Evolutionary conservation across 352 stramenopile genomes (phyloP).

Genomic region (Phytopythium boreale): DNA sequence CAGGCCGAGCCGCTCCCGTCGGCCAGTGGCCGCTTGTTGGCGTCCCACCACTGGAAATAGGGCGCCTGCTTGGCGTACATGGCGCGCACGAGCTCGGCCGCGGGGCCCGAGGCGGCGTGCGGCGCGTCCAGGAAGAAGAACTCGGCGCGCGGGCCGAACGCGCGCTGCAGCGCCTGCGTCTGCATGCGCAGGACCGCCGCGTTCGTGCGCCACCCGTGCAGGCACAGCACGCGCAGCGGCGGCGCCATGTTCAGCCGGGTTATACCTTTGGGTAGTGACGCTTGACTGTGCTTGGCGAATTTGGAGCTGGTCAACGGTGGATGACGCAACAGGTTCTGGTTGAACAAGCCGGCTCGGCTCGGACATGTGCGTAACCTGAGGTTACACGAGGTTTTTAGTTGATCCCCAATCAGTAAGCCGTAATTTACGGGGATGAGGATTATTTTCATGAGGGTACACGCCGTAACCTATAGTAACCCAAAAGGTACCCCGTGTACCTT

Average conservation of each 20-base stretch:
- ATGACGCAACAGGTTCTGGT: no score
- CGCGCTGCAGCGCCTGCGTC: constrained; percentile 48
- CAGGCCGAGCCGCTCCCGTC: constrained; percentile 22
- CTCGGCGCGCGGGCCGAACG: constrained; percentile 51
- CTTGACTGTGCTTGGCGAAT: no score
- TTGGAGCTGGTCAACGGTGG: no score
- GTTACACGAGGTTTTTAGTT: no score
- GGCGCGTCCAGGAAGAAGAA: constrained; percentile 67
- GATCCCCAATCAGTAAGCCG: no score
- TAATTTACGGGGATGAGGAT: no score
- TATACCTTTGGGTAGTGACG: no score
- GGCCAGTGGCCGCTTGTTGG: constrained; percentile 13
- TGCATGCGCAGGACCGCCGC: constrained; percentile 55
- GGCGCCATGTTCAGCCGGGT: constrained; percentile 14
- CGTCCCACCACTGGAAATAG: constrained; percentile 84
- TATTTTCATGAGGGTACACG: neutral
- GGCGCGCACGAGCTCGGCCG: constrained; percentile 53
- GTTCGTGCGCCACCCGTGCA: constrained; percentile 81
- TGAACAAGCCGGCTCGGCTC: no score
- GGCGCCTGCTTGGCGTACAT: constrained; percentile 53
- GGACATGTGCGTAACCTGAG: no score
- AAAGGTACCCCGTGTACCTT: neutral
- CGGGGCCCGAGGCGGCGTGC: constrained; percentile 50
- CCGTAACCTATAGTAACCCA: neutral
- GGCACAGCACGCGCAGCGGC: constrained; percentile 68